Conservation (phyloP, 805 yeast species). For the Tetrapisispora arboricola region DNA sequence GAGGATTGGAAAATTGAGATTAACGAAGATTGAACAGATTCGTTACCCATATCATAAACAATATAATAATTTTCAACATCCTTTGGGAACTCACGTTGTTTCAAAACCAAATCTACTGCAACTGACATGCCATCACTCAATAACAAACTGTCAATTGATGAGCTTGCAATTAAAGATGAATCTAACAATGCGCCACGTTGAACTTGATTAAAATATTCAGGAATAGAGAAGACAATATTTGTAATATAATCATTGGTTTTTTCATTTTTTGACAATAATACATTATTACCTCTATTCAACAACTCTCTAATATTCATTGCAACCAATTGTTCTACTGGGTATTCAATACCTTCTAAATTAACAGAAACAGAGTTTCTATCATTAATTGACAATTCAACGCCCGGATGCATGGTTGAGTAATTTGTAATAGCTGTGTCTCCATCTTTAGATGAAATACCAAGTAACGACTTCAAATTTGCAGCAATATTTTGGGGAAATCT, state of each 20-base stretch:
- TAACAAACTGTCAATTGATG: conserved; percentile 46
- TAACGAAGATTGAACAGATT: conserved; percentile 78
- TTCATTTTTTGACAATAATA: conserved; percentile 42
- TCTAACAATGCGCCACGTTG: conserved; percentile 67
- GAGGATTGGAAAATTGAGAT: conserved; percentile 44
- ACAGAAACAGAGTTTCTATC: conserved; percentile 51
- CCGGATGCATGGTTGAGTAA: conserved; percentile 50
- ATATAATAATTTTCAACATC: conserved; percentile 47
- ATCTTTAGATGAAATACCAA: conserved; percentile 42
- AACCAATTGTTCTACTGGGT: conserved; percentile 63
- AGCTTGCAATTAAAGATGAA: conserved; percentile 52
- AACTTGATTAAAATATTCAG: conserved; percentile 53
- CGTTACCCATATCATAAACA: conserved; percentile 88
- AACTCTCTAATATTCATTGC: conserved; percentile 75
- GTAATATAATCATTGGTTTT: conserved; percentile 37
- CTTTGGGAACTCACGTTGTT: conserved; percentile 15
- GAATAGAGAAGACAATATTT: conserved; percentile 55
- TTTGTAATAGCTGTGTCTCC: conserved; percentile 36
- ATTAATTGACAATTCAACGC: conserved; percentile 37
- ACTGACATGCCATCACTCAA: conserved; percentile 89
- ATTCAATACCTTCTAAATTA: conserved; percentile 37
- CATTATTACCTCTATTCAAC: conserved; percentile 49
- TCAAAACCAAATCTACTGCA: conserved; percentile 64
- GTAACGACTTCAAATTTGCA: conserved; percentile 54
- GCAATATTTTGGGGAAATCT: conserved; percentile 66